A percentile compares a stretch with the other conserved stretches of the same genome.
Evolutionary conservation across 2,329 filamentous ascomycete species (phyloP).

Genomic region (Alternaria sp.): DNA sequence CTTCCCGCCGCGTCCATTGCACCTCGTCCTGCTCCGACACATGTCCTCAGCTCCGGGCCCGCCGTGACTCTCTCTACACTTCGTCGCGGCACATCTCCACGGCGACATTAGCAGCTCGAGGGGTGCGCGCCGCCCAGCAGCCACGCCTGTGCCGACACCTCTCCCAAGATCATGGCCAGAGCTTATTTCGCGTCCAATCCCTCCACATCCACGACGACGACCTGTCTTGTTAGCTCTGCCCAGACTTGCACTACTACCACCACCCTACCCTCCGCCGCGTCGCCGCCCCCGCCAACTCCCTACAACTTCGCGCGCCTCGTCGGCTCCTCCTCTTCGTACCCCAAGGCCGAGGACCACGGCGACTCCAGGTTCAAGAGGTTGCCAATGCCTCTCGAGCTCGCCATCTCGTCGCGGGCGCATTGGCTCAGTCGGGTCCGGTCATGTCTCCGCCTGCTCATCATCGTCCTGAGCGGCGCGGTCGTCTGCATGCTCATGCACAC

Average conservation of each 20-base stretch:
- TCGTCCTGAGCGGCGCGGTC: conserved; percentile 46
- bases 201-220: conserved; percentile 22
- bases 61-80: conserved; percentile 4
- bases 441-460: conserved; percentile 45
- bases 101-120: conserved; percentile 5
- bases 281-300: conserved; percentile 21
- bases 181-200: conserved; percentile 23
- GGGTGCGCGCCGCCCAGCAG: conserved; percentile 11
- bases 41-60: conserved; percentile 9
- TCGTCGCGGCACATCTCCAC: conserved; percentile 7
- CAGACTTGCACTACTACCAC: conserved; percentile 1
- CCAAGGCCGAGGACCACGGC: conserved; percentile 28
- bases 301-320: conserved; percentile 25
- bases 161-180: conserved; percentile 29
- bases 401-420: conserved; percentile 36
- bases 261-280: conserved; percentile 12
- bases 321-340: conserved; percentile 25
- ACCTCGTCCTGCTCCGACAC: conserved; percentile 2
- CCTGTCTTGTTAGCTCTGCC: conserved; percentile 18
- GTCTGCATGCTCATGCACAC: conserved; percentile 46
- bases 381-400: conserved; percentile 39
- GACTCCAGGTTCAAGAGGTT: conserved; percentile 17
- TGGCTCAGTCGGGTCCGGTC: conserved; percentile 47
- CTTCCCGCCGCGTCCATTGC: conserved; percentile 10
- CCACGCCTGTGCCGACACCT: conserved; percentile 15